Evolutionary conservation across 495 filamentous ascomycete genomes (phyloP).

Genomic region (Diplogelasinospora grovesii): DNA sequence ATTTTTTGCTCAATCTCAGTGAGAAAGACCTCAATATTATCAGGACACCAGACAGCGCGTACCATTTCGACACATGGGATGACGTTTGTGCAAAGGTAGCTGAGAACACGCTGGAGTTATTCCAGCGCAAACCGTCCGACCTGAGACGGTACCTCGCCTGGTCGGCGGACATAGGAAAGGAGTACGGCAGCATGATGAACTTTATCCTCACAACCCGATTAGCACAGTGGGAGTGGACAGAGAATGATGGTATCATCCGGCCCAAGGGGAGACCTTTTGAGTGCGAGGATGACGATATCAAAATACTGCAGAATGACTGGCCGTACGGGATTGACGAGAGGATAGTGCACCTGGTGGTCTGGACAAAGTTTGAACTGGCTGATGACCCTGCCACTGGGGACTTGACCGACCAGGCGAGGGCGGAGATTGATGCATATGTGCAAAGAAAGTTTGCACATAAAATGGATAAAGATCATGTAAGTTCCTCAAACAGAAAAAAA

Average conservation of each 20-base stretch:
- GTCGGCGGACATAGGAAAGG: conserved; percentile 50
- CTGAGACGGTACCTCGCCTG: conserved; percentile 66
- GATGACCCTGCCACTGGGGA: conserved; percentile 61
- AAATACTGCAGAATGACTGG: conserved; percentile 83
- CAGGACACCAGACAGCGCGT: conserved; percentile 55
- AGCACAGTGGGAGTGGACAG: too few species aligned
- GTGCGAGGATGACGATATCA: conserved; percentile 57
- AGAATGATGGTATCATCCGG: too few species aligned
- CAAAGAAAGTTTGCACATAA: conserved; percentile 56
- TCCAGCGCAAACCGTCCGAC: conserved; percentile 67
- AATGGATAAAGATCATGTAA: conserved; percentile 41
- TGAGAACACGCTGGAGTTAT: conserved; percentile 62
- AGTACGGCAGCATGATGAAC: conserved; percentile 66
- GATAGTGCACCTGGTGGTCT: conserved; percentile 79
- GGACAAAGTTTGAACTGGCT: conserved; percentile 73
- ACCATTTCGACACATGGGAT: conserved; percentile 53
- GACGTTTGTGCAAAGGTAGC: conserved; percentile 55
- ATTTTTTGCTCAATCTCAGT: conserved; percentile 52
- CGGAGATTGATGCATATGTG: conserved; percentile 64
- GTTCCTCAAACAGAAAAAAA: too few species aligned
- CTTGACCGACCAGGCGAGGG: conserved; percentile 54
- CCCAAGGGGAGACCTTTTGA: conserved; percentile 36
- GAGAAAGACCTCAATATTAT: conserved; percentile 56
- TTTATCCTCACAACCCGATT: conserved; percentile 68
- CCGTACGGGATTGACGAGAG: conserved; percentile 71